Base-by-base conservation (phyloP, 2,329 filamentous ascomycete genomes). In the Alternaria gaisen region DNA sequence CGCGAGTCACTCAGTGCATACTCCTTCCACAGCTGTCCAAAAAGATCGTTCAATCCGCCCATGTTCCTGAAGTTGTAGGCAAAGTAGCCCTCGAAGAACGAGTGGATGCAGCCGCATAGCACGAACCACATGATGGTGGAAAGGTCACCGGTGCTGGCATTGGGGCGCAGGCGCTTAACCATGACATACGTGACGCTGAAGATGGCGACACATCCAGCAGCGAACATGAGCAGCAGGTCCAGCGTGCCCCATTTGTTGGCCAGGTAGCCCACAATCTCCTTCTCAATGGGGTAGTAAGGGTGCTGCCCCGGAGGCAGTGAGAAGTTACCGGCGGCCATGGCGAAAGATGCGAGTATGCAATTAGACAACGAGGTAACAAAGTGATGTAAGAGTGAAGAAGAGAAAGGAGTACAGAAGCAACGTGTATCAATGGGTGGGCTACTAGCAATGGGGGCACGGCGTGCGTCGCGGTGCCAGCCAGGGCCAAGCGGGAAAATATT, bases 1-100 rank as follows among this genome's bases (percentile, higher is more conserved):
- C 93, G 86, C 56, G 93, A 96, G 80, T 97, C 93, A 3, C 91
- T 94, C 34, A 94, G 84, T 3, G 91, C 86, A 76, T 97, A 97
- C 79, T 97, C 93, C 76, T 97, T 97, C 93, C 93, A 97, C 44
- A 97, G 83, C 81, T 97, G 92, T 3, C 90, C 92, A 58, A 94
- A 90, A 8, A 95, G 80, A 56, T 89, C 88, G 75, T 93, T 90
- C 61, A 87, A 87, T 11, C 85, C 82, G 0, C 88, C 87, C 75
- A 97, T 84, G 24, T 80, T 82, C 22, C 82, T 79, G 76, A 92
- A 90, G 75, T 94, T 88, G 65, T 86, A 78, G 64, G 93, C 84
- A 75, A 93, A 96, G 78, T 96, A 97, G 38, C 90, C 91, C 81
- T 97, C 93, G 77, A 97, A 97, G 72, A 91, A 89, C 56, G 90